Evolutionary conservation across 768 basidiomycete genomes (phyloP).

Genomic region (Phlebiopsis gigantea): DNA sequence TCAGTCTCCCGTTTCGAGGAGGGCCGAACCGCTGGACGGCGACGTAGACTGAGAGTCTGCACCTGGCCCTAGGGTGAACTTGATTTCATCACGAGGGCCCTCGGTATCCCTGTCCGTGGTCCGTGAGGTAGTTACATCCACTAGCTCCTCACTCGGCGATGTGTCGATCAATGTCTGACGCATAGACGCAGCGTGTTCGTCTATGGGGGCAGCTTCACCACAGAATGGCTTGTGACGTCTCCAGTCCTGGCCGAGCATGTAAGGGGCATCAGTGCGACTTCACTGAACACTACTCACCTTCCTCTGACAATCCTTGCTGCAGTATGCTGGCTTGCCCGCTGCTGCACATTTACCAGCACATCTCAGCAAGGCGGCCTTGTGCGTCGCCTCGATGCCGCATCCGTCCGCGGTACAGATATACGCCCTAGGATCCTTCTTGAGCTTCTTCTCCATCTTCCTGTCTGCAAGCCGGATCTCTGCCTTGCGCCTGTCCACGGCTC

Average conservation of each 20-base stretch:
- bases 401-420: constrained; percentile 10
- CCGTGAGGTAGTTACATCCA: no score
- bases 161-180: neutral
- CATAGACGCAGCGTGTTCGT: neutral
- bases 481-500: neutral
- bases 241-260: no score
- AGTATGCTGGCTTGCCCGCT: constrained; percentile 10
- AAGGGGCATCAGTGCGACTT: no score
- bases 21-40: neutral
- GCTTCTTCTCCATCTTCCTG: neutral
- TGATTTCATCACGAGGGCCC: neutral
- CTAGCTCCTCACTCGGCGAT: neutral
- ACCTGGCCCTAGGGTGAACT: neutral
- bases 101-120: neutral
- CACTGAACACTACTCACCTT: no score
- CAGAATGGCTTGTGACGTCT: constrained; percentile 8
- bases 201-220: neutral
- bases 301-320: constrained; percentile 9
- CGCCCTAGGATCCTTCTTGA: constrained; percentile 6
- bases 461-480: neutral
- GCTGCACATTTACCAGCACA: constrained; percentile 6
- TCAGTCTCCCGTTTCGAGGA: neutral
- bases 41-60: no score
- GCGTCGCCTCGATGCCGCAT: constrained; percentile 9
- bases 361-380: constrained; percentile 8